Evolutionary conservation across 2,329 filamentous ascomycete species (phyloP).

Genomic region (Fusarium bactridioides): DNA sequence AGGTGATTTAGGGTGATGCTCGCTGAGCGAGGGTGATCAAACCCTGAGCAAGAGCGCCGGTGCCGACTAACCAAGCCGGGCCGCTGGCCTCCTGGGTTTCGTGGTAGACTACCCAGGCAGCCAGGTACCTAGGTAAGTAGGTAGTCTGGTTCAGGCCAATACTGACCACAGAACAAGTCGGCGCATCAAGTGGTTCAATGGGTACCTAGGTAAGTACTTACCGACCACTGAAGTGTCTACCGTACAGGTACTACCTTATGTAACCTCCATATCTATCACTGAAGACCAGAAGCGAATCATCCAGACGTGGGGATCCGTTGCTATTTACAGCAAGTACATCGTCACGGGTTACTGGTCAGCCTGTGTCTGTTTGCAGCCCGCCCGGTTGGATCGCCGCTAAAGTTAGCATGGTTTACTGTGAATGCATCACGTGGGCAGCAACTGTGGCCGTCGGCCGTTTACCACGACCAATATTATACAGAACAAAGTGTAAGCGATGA

Average conservation of each 20-base stretch:
- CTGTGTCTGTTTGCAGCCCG: background rate
- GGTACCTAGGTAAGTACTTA: background rate
- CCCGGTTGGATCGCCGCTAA: background rate
- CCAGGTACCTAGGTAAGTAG: no score
- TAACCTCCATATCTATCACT: background rate
- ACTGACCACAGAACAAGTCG: background rate
- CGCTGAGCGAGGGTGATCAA: no score
- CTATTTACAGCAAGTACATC: background rate
- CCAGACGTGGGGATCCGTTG: background rate
- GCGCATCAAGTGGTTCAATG: background rate
- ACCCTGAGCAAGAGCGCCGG: no score
- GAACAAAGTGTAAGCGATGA: background rate
- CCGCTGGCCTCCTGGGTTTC: no score
- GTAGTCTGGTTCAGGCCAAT: background rate
- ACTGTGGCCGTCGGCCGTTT: background rate
- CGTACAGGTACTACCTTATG: background rate
- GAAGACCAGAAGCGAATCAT: background rate
- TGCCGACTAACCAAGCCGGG: no score
- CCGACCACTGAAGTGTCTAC: background rate
- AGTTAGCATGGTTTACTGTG: background rate
- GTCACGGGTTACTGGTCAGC: background rate
- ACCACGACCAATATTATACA: background rate
- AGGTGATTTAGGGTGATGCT: no score
- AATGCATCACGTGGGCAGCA: constrained; percentile 11
- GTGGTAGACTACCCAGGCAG: no score